These are phyloP conservation scores for Calonectria crousiana DNA, from an alignment of 2,329 filamentous ascomycete genomes.

Conservation along the genomic window DNA sequence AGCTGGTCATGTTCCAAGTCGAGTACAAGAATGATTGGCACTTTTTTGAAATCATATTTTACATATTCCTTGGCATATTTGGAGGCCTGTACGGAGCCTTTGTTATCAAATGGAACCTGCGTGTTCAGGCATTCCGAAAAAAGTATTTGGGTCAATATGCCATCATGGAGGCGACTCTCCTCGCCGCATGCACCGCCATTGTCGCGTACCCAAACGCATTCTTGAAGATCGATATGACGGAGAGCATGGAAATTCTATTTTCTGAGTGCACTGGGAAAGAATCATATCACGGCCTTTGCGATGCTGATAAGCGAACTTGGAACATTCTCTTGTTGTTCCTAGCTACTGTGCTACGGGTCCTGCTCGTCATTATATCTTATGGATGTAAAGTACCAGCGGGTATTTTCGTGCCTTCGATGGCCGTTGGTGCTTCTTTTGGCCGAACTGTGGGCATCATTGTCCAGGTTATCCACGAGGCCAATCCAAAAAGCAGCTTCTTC, in stretches of 20 bases:
- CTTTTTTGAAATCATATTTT: slow-evolving; percentile 96
- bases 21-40: slow-evolving; percentile 97
- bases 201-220: slow-evolving; percentile 99
- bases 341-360: slow-evolving; percentile 83
- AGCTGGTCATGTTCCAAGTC: slow-evolving; percentile 99
- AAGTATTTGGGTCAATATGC: slow-evolving; percentile 89
- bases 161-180: slow-evolving; percentile 85
- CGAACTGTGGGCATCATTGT: slow-evolving; percentile 95
- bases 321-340: slow-evolving; percentile 84
- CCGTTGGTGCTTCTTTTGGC: slow-evolving; percentile 93
- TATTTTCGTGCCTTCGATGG: slow-evolving; percentile 99
- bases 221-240: slow-evolving; percentile 96
- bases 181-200: slow-evolving; percentile 86
- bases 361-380: slow-evolving; percentile 94
- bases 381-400: slow-evolving; percentile 98
- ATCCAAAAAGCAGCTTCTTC: slow-evolving; percentile 88
- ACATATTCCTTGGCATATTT: slow-evolving; percentile 90
- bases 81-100: slow-evolving; percentile 96
- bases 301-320: slow-evolving; percentile 77
- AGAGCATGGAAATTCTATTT: slow-evolving; percentile 99
- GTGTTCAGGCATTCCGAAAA: slow-evolving; percentile 92
- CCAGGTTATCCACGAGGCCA: slow-evolving; percentile 86
- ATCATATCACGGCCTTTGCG: slow-evolving; percentile 91
- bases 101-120: slow-evolving; percentile 97
- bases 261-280: slow-evolving; percentile 90